Evolutionary conservation across 345 rosid genomes (phyloP).

Genomic region (thale cress (Arabidopsis thaliana)): DNA sequence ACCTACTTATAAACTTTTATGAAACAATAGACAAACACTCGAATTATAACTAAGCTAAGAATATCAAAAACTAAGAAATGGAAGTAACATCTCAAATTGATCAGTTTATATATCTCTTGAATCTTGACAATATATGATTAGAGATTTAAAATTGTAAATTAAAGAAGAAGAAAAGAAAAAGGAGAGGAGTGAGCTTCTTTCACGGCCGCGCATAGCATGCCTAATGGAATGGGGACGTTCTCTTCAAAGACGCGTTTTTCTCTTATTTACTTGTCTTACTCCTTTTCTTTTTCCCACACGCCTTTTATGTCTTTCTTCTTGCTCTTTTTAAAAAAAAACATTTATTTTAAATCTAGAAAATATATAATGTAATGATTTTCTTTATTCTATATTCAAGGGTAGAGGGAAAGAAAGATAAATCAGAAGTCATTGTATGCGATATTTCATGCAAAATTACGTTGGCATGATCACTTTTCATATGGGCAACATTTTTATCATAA

Average conservation of each 20-base stretch:
- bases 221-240: slow-evolving; percentile 49
- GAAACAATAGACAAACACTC: slow-evolving; percentile 24
- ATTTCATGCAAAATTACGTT: slow-evolving; percentile 49
- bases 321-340: background rate
- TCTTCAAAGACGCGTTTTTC: slow-evolving; percentile 43
- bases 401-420: slow-evolving; percentile 12
- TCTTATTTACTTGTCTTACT: slow-evolving; percentile 27
- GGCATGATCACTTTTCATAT: slow-evolving; percentile 50
- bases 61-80: background rate
- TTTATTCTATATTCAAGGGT: background rate
- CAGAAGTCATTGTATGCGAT: slow-evolving; percentile 34
- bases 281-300: slow-evolving; percentile 30
- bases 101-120: background rate
- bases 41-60: background rate
- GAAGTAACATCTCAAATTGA: background rate
- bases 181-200: slow-evolving; percentile 47
- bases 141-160: background rate
- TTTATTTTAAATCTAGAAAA: background rate
- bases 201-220: slow-evolving; percentile 49
- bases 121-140: background rate
- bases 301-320: slow-evolving; percentile 40
- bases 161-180: background rate
- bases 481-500: slow-evolving; percentile 37
- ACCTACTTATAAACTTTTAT: slow-evolving; percentile 13
- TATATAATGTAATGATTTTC: slow-evolving; percentile 7